phyloP scores from a whole-genome alignment of 225 moss, liverwort and hornwort species.

The Climacium dendroides region DNA sequence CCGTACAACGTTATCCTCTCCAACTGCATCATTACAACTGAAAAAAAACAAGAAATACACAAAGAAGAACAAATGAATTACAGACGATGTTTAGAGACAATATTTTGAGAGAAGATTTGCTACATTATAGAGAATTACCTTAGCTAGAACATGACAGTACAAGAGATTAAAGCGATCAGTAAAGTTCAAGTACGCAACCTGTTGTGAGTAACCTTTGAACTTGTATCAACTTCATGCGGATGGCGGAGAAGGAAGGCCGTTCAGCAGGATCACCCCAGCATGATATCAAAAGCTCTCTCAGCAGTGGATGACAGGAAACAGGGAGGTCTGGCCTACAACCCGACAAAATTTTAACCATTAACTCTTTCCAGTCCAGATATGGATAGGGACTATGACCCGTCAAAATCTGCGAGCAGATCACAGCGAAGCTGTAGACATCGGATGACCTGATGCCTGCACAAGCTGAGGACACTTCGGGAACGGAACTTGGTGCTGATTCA shows the following conservation, averaged over 20 bases:
- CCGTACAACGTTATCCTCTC: neutral
- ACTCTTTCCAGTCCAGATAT: neutral
- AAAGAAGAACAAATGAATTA: neutral
- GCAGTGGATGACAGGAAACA: neutral
- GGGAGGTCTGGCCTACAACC: neutral
- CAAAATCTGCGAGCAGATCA: neutral
- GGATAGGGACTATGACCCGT: neutral
- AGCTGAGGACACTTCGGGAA: neutral
- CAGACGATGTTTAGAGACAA: neutral
- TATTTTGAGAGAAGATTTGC: neutral
- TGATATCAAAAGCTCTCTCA: neutral
- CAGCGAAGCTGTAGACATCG: conserved; percentile 15
- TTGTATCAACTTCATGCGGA: neutral
- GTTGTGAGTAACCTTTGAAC: neutral
- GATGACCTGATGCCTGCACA: neutral
- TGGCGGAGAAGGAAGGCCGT: neutral
- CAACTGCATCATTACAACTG: neutral
- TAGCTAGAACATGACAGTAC: neutral
- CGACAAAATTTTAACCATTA: neutral
- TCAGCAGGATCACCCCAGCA: neutral
- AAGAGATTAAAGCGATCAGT: neutral
- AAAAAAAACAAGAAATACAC: neutral
- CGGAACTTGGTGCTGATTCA: neutral
- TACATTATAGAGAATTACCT: neutral
- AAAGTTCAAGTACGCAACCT: neutral